Evolutionary conservation across 2,329 filamentous ascomycete species (phyloP), one percentile per base, ranked within the genome.

Genomic region (Curvularia sp.): DNA sequence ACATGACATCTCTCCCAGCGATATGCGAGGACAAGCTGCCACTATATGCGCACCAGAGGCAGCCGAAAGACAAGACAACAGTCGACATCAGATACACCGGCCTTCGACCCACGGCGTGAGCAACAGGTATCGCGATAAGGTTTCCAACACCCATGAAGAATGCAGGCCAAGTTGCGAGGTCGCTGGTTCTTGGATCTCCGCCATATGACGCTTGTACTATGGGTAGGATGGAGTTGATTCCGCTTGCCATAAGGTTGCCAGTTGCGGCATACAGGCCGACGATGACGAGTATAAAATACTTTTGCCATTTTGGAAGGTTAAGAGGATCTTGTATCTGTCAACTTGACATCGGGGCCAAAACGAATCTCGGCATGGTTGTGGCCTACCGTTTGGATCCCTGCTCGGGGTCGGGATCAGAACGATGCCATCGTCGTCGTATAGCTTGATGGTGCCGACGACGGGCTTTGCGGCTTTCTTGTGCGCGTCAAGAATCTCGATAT

Each of bases 91-190:
- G 53, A 28, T 59, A 62, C 5, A 62, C 39, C 3, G 59, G 59
- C 30, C 59, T 36, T 8, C 59, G 59, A n/a, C 59, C 59, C 6
- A 62, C 39, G 5, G 59, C 57, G 21, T 56, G 56, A 3, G 59
- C 59, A 9, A 62, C 45, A 6, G 59, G 59, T 10, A 62, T 62
- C 1, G 59, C 59, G 15, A 62, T 13, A 1, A 62, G 34, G 38
- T 62, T 62, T 3, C 59, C 59, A 15, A 62, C 41, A 12, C 59
- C 59, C 59, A 62, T 62, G 36, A 46, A 62, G 23, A 62, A 59
- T 13, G 59, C 57, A n/a, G 59, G 59, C 53, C 57, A 62, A 3
- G 59, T 62, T 15, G 49, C 45, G 13, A 62, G 49, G 30, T 62
- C 59, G 28, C 55, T 49, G 5, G 57, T 53, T 18, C 56, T 50